Conservation (phyloP, 495 filamentous ascomycete species). For the Poronia punctata region DNA sequence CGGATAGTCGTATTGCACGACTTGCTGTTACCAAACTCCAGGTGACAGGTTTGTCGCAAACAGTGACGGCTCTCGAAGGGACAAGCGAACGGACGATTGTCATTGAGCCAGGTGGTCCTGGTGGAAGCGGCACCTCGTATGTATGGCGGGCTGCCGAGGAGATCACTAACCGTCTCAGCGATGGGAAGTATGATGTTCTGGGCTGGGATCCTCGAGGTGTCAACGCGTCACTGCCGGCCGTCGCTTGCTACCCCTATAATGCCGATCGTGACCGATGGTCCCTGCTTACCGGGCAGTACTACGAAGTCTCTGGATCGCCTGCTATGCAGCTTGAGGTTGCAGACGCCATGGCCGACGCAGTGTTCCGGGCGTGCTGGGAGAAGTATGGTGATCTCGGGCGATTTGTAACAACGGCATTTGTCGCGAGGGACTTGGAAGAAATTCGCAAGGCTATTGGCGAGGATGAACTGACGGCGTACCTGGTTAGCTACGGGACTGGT, state of each 20-base stretch:
- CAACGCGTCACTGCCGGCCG: constrained; percentile 41
- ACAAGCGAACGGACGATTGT: constrained; percentile 42
- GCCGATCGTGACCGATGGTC: constrained; percentile 37
- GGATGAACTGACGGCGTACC: constrained; percentile 52
- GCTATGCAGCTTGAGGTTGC: constrained; percentile 29
- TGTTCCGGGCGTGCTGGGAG: constrained; percentile 39
- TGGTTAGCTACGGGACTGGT: constrained; percentile 61
- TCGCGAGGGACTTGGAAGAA: constrained; percentile 43
- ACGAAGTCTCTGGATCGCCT: constrained; percentile 26
- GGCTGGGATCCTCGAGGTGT: constrained; percentile 53
- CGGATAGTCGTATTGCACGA: constrained; percentile 34
- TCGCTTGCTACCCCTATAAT: constrained; percentile 43
- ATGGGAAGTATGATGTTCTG: constrained; percentile 41
- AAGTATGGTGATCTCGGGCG: constrained; percentile 34
- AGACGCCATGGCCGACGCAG: constrained; percentile 35
- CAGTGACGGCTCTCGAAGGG: constrained; percentile 15
- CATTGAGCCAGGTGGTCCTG: constrained; percentile 41
- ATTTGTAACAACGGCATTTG: constrained; percentile 37
- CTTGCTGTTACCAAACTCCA: constrained; percentile 41
- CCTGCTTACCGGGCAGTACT: constrained; percentile 30
- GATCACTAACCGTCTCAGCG: constrained; percentile 31
- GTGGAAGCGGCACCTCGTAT: constrained; percentile 37
- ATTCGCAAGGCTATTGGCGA: constrained; percentile 44
- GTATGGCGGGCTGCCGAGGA: constrained; percentile 29
- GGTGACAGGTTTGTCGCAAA: constrained; percentile 36